phyloP scores from a whole-genome alignment of 768 basidiomycete genomes.

The Candolleomyces eurysporus region DNA sequence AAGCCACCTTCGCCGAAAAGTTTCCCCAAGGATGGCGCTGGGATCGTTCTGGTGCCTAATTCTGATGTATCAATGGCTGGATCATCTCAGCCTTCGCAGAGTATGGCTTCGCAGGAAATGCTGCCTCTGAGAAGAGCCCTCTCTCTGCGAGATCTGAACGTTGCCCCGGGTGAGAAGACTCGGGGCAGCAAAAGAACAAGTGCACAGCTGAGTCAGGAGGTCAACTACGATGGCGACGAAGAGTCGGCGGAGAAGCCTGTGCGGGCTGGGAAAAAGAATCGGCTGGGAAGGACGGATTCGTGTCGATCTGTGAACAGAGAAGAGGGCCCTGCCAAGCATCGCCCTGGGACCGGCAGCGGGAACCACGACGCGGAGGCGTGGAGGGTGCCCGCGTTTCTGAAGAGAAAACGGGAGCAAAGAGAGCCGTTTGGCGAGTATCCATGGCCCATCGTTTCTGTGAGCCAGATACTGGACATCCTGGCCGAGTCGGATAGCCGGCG shows the following conservation, averaged over 20 bases:
- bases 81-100: slow-evolving; percentile 28
- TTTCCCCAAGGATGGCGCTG: slow-evolving; percentile 30
- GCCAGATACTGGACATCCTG: background rate
- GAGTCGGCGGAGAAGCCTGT: background rate
- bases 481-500: background rate
- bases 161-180: background rate
- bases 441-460: background rate
- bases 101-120: slow-evolving; percentile 15
- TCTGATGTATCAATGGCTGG: slow-evolving; percentile 50
- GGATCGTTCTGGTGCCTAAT: slow-evolving; percentile 51
- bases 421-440: background rate
- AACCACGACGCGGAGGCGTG: background rate
- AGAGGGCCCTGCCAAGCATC: background rate
- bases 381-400: background rate
- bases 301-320: background rate
- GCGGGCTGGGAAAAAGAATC: background rate
- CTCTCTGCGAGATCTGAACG: background rate
- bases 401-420: background rate
- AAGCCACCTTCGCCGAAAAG: slow-evolving; percentile 37
- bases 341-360: background rate
- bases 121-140: slow-evolving; percentile 1
- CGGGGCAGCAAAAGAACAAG: slow-evolving; percentile 3
- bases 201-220: slow-evolving; percentile 8
- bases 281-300: background rate
- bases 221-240: slow-evolving; percentile 11